phyloP scores from a whole-genome alignment of 345 rosid species.

The Corymbia maculata region DNA sequence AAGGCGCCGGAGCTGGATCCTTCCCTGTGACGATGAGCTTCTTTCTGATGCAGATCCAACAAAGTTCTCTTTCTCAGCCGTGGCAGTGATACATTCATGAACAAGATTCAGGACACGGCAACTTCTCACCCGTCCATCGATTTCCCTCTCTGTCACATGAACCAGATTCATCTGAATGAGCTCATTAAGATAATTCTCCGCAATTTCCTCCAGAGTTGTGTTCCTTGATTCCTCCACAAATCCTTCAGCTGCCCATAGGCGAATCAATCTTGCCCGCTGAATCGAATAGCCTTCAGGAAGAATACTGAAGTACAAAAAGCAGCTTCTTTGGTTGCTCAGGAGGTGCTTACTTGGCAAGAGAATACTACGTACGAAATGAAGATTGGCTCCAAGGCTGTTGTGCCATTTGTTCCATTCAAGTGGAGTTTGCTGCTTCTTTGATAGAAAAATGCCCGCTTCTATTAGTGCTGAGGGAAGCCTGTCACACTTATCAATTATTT shows the following conservation, averaged over 20 bases:
- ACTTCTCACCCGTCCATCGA: not conserved
- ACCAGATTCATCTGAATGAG: conserved; percentile 4
- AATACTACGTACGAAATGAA: not conserved
- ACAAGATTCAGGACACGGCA: conserved; percentile 1
- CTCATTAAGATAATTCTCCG: not conserved
- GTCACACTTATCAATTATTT: conserved; percentile 3
- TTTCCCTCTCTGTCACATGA: not conserved
- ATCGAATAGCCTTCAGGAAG: conserved; percentile 3
- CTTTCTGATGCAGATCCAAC: not conserved
- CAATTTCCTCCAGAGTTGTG: not conserved
- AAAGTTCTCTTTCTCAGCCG: not conserved
- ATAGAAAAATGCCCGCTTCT: not conserved
- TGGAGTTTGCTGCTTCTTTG: not conserved
- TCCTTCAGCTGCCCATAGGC: conserved; percentile 11
- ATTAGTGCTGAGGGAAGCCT: not conserved
- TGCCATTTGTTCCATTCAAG: not conserved
- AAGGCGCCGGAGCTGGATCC: not conserved
- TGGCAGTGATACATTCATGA: not conserved
- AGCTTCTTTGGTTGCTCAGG: too few species aligned
- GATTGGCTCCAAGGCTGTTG: not conserved
- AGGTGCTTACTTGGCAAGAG: conserved; percentile 3
- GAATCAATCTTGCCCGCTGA: not conserved
- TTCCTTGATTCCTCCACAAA: not conserved
- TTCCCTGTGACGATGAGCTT: not conserved
- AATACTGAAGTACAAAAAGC: conserved; percentile 6